These are phyloP conservation scores for thale cress (Arabidopsis thaliana) DNA, from an alignment of 345 rosid species.

Conservation along the genomic window TAIR10.1 NC_003070.9:1838001-1838500, in stretches of 20 bases:
- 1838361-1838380: too few species aligned
- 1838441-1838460: too few species aligned
- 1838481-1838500: too few species aligned
- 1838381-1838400: too few species aligned
- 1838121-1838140: background rate
- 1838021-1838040: background rate
- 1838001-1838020: background rate
- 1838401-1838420: too few species aligned
- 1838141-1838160: background rate
- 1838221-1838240: background rate
- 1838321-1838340: background rate
- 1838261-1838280: background rate
- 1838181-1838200: conserved; percentile 18
- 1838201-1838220: background rate
- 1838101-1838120: background rate
- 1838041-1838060: background rate
- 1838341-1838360: background rate
- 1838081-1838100: background rate
- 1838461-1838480: too few species aligned
- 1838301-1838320: conserved; percentile 1
- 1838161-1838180: background rate
- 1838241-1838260: background rate
- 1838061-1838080: background rate
- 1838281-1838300: conserved; percentile 16
- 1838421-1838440: too few species aligned